Conservation (phyloP, 2,329 filamentous ascomycete species). For the Claviceps sorghi region DNA sequence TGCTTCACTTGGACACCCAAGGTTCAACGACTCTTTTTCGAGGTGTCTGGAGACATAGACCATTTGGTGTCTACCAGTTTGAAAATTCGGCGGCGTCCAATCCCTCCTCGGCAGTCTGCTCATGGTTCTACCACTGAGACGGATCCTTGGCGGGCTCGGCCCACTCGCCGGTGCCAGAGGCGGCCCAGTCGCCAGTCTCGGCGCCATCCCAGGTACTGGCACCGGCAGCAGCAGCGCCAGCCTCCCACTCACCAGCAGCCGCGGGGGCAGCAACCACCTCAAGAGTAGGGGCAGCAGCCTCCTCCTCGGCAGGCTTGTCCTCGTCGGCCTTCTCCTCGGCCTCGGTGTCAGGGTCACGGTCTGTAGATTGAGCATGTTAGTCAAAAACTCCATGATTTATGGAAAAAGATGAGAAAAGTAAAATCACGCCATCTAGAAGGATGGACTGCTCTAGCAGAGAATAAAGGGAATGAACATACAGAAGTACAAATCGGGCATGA, state of each 20-base stretch:
- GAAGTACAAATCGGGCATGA: conserved; percentile 99
- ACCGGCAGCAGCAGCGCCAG: conserved; percentile 52
- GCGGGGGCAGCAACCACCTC: conserved; percentile 60
- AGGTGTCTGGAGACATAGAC: not conserved
- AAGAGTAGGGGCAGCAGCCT: conserved; percentile 65
- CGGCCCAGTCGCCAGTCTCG: conserved; percentile 48
- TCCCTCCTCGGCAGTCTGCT: conserved; percentile 6
- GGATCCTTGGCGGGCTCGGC: conserved; percentile 41
- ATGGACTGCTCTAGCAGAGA: not conserved
- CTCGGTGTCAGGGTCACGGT: conserved; percentile 98
- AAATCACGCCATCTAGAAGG: not conserved
- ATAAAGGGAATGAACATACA: conserved; percentile 36
- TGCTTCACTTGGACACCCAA: conserved; percentile 2
- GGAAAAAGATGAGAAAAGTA: not conserved
- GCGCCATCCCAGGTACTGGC: conserved; percentile 42
- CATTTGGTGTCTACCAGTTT: conserved; percentile 7
- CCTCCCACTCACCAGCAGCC: conserved; percentile 68
- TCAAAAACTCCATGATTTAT: not conserved
- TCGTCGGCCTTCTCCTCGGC: conserved; percentile 96
- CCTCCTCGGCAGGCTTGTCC: conserved; percentile 75
- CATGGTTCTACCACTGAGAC: conserved; percentile 33
- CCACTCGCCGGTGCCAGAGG: conserved; percentile 54
- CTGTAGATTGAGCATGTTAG: conserved; percentile 20
- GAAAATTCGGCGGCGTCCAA: conserved; percentile 2
- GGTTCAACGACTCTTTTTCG: not conserved